A percentile compares a stretch with the other conserved stretches of the same genome.
These are phyloP conservation scores for Rauvolfia tetraphylla DNA, from an alignment of 257 asterid genomes.

Conservation along the genomic window DNA sequence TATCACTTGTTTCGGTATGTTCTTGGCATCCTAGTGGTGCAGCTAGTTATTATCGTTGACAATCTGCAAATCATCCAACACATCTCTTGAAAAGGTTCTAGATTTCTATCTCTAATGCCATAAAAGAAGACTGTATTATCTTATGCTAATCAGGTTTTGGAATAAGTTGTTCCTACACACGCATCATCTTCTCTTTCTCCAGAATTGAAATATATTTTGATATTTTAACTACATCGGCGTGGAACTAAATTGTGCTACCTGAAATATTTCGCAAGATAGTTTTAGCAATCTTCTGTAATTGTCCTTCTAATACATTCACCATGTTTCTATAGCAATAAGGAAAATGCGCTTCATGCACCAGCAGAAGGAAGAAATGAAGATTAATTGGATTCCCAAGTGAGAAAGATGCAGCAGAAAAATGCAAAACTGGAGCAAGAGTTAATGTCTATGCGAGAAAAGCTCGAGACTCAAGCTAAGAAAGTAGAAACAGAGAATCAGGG, in stretches of 20 bases:
- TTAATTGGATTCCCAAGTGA: slow-evolving; percentile 11
- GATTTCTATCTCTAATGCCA: background rate
- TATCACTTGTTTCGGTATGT: background rate
- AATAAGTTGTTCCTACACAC: background rate
- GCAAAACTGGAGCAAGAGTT: slow-evolving; percentile 14
- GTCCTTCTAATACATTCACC: slow-evolving; percentile 3
- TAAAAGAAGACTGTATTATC: background rate
- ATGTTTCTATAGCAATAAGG: slow-evolving; percentile 12
- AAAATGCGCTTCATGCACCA: slow-evolving; percentile 6
- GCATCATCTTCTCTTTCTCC: background rate
- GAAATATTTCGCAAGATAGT: background rate
- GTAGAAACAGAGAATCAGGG: background rate
- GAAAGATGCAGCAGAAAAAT: slow-evolving; percentile 11
- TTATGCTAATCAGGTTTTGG: background rate
- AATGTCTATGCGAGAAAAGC: slow-evolving; percentile 9
- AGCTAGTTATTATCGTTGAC: background rate
- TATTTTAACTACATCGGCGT: background rate
- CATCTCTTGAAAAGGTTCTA: background rate
- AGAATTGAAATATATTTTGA: background rate
- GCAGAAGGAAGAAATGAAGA: slow-evolving; percentile 18
- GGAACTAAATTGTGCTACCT: background rate
- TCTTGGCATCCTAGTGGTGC: background rate
- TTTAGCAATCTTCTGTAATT: background rate
- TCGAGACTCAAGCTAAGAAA: slow-evolving; percentile 12
- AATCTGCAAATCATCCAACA: background rate